Evolutionary conservation across 2,329 filamentous ascomycete species (phyloP).

Genomic region (Colletotrichum acutatum): DNA sequence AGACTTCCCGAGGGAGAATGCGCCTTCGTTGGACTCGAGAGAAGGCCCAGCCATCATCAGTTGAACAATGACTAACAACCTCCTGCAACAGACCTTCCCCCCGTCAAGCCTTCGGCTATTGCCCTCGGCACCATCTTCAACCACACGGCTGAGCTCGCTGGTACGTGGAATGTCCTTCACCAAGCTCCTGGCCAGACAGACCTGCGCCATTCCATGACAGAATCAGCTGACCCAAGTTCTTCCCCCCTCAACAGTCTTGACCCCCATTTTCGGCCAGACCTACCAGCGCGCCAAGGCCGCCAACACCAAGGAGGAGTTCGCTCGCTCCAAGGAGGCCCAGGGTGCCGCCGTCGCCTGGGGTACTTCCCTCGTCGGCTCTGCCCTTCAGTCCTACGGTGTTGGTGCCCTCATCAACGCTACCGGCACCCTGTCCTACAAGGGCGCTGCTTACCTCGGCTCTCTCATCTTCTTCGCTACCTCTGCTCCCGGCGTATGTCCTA

Average conservation of each 20-base stretch:
- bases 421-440: conserved; percentile 95
- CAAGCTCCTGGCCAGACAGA: neutral
- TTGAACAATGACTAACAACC: neutral
- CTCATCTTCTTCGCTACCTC: conserved; percentile 93
- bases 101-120: conserved; percentile 98
- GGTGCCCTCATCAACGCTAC: conserved; percentile 94
- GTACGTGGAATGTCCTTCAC: conserved; percentile 41
- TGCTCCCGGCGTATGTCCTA: conserved; percentile 76
- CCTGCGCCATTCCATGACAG: neutral
- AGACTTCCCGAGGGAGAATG: neutral
- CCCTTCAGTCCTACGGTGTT: conserved; percentile 89
- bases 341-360: conserved; percentile 90
- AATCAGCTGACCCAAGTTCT: conserved; percentile 9
- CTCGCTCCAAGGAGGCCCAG: conserved; percentile 91
- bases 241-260: conserved; percentile 66
- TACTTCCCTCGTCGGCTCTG: conserved; percentile 88
- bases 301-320: conserved; percentile 96
- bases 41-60: neutral
- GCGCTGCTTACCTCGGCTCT: conserved; percentile 90
- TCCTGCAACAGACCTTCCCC: conserved; percentile 62
- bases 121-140: conserved; percentile 96
- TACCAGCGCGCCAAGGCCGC: conserved; percentile 92
- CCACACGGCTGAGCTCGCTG: conserved; percentile 87
- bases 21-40: neutral
- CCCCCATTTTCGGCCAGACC: conserved; percentile 91